Base-by-base conservation (phyloP, 164 flowering plant genomes). In the Vitis riparia region DNA sequence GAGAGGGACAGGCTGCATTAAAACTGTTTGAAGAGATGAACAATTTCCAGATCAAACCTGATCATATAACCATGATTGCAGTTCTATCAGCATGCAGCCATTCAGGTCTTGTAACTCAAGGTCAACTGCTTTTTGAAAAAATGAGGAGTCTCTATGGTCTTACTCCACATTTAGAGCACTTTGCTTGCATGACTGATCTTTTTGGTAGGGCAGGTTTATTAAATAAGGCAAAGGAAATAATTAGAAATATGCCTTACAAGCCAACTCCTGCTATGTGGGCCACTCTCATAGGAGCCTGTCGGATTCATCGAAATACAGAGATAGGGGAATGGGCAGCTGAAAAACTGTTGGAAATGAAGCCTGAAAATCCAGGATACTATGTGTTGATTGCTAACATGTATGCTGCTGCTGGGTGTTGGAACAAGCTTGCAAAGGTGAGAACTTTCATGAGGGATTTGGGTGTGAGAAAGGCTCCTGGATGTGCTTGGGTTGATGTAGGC, bases 11-110 rank as follows among this genome's bases (percentile, higher is more conserved):
- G 47, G 56, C 48, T 50, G 87, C 87, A 27, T 49, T 89, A 8
- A 65, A 72, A 60, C 76, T 87, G 30, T 87, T 83, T 70, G 78
- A 84, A 64, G 88, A 87, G 76, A 89, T 89, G 93, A 69, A 49
- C 12, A 70, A 37, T 52, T 23, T 15, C 59, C 56, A 73, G 17
- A 81, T 87, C 47, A 75, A 77, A 70, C 88, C 88, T 49, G 93
- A 89, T 63, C 84, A 87, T 65, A 75, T 87, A 76, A 83, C 91
- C 67, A 82, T 87, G 87, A 83, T 85, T 69, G 83, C 91, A 13
- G 84, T 87, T 51, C 77, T 89, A 49, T 80, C 91, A 47, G 88
- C 89, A 32, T 89, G 93, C 71, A 89, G 93, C 63, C 91, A 89
- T 80, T 81, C 86, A 8, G 88, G 93, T 27, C 75, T 84, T 50